Conservation (phyloP, 2,329 filamentous ascomycete species). For the Cryphonectria japonica region DNA sequence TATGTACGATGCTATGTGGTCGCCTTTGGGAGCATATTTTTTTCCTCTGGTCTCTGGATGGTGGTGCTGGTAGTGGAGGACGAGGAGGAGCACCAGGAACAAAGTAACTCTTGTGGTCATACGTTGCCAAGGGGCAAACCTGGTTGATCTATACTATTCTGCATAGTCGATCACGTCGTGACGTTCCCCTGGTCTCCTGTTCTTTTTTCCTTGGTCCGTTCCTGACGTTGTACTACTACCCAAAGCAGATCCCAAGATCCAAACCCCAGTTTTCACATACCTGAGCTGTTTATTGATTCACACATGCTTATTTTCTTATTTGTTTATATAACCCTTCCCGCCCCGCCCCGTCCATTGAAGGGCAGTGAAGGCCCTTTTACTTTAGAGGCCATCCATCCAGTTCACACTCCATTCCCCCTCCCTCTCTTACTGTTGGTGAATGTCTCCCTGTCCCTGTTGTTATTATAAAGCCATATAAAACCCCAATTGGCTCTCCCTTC, state of each 20-base stretch:
- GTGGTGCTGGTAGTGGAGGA: neutral
- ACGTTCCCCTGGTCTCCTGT: neutral
- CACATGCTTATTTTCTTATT: neutral
- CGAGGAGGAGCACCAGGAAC: neutral
- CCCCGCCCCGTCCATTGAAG: neutral
- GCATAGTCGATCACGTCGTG: neutral
- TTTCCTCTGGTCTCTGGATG: neutral
- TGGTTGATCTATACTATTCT: neutral
- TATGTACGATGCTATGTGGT: neutral
- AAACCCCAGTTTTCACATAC: neutral
- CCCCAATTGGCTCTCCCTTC: no score
- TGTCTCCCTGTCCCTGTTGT: neutral
- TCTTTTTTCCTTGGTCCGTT: neutral
- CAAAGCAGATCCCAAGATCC: neutral
- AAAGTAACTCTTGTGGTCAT: neutral
- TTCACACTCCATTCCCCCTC: neutral
- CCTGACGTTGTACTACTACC: neutral
- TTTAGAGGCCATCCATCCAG: neutral
- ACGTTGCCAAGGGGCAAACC: neutral
- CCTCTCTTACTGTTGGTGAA: neutral
- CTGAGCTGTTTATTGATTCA: conserved; percentile 1
- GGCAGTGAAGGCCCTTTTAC: neutral
- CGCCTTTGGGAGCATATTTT: neutral
- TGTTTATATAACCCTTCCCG: neutral
- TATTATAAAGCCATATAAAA: neutral